These are phyloP conservation scores for Umbellularia californica DNA, from an alignment of 164 flowering plant species.

Conservation along the genomic window DNA sequence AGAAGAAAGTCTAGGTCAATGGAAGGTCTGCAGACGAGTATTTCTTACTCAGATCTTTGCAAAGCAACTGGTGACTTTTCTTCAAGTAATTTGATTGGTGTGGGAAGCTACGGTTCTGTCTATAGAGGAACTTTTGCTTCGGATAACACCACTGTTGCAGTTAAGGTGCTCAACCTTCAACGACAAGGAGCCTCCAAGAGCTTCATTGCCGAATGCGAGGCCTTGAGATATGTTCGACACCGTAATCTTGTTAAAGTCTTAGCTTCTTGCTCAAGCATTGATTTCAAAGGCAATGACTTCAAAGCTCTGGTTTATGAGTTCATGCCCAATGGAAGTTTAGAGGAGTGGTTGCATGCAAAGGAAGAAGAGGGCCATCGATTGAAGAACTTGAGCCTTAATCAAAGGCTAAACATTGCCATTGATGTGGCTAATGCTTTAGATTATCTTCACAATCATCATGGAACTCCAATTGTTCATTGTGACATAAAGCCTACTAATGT, in stretches of 20 bases:
- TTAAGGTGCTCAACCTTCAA: conserved; percentile 18
- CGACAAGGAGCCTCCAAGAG: conserved; percentile 17
- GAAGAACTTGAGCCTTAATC: conserved; percentile 14
- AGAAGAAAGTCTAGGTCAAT: not conserved
- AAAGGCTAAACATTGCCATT: conserved; percentile 28
- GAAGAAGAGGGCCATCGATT: not conserved
- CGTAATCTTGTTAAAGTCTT: conserved; percentile 13
- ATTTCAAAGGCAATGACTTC: conserved; percentile 16
- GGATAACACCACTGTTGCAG: not conserved
- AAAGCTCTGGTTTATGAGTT: conserved; percentile 14
- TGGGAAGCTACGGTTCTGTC: conserved; percentile 16
- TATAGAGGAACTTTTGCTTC: conserved; percentile 8
- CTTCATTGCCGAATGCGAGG: conserved; percentile 16
- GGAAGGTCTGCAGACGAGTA: not conserved
- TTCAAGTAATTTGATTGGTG: conserved; percentile 11
- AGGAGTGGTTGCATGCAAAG: conserved; percentile 17
- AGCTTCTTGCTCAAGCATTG: conserved; percentile 11
- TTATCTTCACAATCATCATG: conserved; percentile 27
- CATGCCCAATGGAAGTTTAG: conserved; percentile 19
- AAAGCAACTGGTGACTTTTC: conserved; percentile 13
- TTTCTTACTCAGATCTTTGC: conserved; percentile 17
- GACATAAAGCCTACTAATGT: conserved; percentile 22
- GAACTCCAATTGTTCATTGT: conserved; percentile 9
- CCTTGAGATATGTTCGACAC: conserved; percentile 3
- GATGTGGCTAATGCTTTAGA: conserved; percentile 31